Conservation (phyloP, 371 early-diverging fungal genomes). For the Apophysomyces trapeziformis region DNA sequence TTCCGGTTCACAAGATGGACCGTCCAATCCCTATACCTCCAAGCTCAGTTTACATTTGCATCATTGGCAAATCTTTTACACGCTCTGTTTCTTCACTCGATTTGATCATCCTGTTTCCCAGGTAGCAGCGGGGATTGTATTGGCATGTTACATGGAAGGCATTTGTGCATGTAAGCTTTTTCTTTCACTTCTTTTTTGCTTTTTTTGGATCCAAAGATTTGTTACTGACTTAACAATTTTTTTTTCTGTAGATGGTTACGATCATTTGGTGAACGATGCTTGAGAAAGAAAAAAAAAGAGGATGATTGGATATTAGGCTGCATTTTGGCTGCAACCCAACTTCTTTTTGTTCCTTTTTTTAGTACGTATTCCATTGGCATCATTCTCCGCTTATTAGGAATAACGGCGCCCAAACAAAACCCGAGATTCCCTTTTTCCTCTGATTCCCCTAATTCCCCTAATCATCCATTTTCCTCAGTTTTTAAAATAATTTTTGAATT, state of each 20-base stretch:
- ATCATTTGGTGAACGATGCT: constrained; percentile 39
- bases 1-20: constrained; percentile 14
- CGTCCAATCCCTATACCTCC: constrained; percentile 26
- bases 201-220: too few species aligned
- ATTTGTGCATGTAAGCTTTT: constrained; percentile 54
- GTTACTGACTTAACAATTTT: neutral
- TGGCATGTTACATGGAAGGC: constrained; percentile 83
- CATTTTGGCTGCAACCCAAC: too few species aligned
- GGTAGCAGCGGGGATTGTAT: constrained; percentile 74
- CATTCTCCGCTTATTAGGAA: neutral
- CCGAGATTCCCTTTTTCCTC: too few species aligned
- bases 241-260: constrained; percentile 41
- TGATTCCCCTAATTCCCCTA: too few species aligned
- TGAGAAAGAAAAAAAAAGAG: neutral
- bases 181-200: too few species aligned
- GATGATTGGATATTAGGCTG: too few species aligned
- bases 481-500: too few species aligned
- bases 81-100: constrained; percentile 80
- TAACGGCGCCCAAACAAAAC: too few species aligned
- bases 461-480: too few species aligned
- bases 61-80: constrained; percentile 90
- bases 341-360: too few species aligned
- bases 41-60: constrained; percentile 67
- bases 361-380: neutral
- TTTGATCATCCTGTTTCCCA: constrained; percentile 75